Evolutionary conservation across 2,329 filamentous ascomycete genomes (phyloP), one percentile per base, ranked within the genome.

Genomic region (Beauveria caledonica): DNA sequence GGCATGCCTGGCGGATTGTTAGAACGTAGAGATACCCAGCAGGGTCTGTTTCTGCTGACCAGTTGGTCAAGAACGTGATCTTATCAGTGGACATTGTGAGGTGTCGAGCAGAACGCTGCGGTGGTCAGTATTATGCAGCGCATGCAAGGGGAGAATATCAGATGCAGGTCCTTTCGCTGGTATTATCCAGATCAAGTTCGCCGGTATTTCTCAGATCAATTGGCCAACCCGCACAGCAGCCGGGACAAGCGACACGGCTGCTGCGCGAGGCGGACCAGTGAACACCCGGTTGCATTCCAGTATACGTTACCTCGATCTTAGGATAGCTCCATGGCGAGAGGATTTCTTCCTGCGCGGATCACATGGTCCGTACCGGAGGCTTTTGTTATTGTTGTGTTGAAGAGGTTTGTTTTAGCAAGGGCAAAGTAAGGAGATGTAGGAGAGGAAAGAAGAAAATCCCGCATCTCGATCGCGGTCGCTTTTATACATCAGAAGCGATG

Each of bases 161-260:
- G 83, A 87, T 87, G 87, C 87, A 90, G 86, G 84, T 90, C 85
- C 87, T 90, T 90, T 86, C 88, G 87, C 87, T 89, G 86, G 86
- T 81, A 89, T 89, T 89, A 87, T 86, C 85, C 86, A 88, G 86
- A 88, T 89, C 87, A 90, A 90, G 87, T 90, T 89, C 81, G 78
- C 78, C 86, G 86, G 86, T 89, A 86, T 88, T 82, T 89, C 86
- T 88, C 85, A 88, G 85, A 86, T 71, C 72, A 69, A 68, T 66
- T 67, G n/a, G 10, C 36, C 50, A 23, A 29, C 40, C 40, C 42
- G 21, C 50, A 33, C 29, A n/a, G 50, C 27, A 33, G n/a, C 50
- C 27, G 3, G 11, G 8, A 2, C 10, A 6, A 45, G 39, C 36
- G 9, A 10, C 19, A 25, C 33, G 1, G 42, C 48, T 10, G 40